Percentiles rank a stretch among this genome's conserved stretches.
These are phyloP conservation scores for Amanita subjunquillea DNA, from an alignment of 768 basidiomycete genomes.

Conservation along the genomic window DNA sequence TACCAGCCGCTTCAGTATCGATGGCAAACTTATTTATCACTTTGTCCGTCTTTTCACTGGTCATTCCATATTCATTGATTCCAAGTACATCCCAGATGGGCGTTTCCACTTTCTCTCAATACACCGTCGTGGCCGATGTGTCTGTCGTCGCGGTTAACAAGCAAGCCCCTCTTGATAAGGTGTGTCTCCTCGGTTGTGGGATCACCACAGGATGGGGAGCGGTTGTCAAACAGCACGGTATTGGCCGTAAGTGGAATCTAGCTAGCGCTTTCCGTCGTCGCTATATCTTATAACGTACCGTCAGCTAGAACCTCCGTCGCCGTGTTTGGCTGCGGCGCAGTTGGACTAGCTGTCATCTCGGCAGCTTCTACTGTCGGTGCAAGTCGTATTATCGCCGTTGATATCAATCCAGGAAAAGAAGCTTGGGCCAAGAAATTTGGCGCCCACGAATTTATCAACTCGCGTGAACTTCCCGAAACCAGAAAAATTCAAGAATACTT, in stretches of 20 bases:
- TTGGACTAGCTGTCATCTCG: constrained; percentile 87
- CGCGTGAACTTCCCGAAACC: constrained; percentile 59
- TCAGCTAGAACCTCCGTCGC: constrained; percentile 81
- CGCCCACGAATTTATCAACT: constrained; percentile 92
- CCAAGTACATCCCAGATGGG: constrained; percentile 67
- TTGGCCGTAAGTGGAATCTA: constrained; percentile 39
- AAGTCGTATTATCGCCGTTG: constrained; percentile 84
- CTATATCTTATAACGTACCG: background rate
- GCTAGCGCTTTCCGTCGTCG: background rate
- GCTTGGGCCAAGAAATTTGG: constrained; percentile 88
- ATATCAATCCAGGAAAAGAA: constrained; percentile 82
- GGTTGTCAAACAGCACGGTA: constrained; percentile 82
- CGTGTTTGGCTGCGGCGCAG: constrained; percentile 94
- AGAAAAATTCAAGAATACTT: constrained; percentile 84
- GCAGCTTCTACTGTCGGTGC: constrained; percentile 73
- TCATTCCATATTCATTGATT: background rate
- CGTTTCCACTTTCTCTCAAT: constrained; percentile 98
- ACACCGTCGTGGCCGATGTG: constrained; percentile 96
- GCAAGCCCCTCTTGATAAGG: constrained; percentile 85
- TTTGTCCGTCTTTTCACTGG: constrained; percentile 50
- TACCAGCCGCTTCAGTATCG: constrained; percentile 79
- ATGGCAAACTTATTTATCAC: constrained; percentile 80
- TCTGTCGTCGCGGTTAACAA: constrained; percentile 88
- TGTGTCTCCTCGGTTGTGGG: constrained; percentile 94
- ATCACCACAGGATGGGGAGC: constrained; percentile 99